Percentiles rank a stretch among this genome's conserved stretches.
These are phyloP conservation scores for Dendrobium nobile DNA, from an alignment of 106 monocot genomes.

Conservation along the genomic window DNA sequence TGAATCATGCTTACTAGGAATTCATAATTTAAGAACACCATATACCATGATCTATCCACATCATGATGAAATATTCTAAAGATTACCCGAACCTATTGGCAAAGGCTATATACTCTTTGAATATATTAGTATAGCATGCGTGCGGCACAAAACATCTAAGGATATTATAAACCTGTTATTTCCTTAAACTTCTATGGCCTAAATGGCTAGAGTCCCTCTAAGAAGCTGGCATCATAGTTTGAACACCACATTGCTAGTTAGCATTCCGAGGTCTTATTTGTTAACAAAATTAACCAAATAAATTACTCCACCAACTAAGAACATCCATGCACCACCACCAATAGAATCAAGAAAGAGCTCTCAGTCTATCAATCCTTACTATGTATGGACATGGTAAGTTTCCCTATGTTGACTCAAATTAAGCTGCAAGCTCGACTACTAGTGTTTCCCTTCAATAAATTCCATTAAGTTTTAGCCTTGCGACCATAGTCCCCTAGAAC, in stretches of 20 bases:
- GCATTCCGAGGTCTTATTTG: slow-evolving; percentile 27
- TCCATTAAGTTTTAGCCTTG: slow-evolving; percentile 24
- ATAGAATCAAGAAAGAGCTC: slow-evolving; percentile 79
- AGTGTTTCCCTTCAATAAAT: slow-evolving; percentile 15
- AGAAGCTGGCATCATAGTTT: slow-evolving; percentile 75
- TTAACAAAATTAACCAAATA: slow-evolving; percentile 36
- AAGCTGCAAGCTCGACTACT: slow-evolving; percentile 15
- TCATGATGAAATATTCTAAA: too few species aligned
- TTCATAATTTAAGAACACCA: too few species aligned
- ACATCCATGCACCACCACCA: slow-evolving; percentile 80
- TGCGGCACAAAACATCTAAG: slow-evolving; percentile 97
- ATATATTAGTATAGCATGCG: too few species aligned
- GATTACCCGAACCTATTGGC: too few species aligned
- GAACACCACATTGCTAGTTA: too few species aligned
- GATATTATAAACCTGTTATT: slow-evolving; percentile 96
- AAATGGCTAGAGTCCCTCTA: slow-evolving; percentile 80
- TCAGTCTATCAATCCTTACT: slow-evolving; percentile 22
- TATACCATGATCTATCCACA: too few species aligned
- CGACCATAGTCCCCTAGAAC: too few species aligned
- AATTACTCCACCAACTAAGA: slow-evolving; percentile 52
- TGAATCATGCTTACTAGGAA: too few species aligned
- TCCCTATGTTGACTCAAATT: slow-evolving; percentile 16
- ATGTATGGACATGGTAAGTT: slow-evolving; percentile 11
- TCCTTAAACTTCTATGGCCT: slow-evolving; percentile 88
- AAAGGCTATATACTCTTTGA: too few species aligned